A percentile compares a stretch with the other conserved stretches of the same genome.
Conservation (phyloP, 768 basidiomycete species). For the Suillus clintonianus region DNA sequence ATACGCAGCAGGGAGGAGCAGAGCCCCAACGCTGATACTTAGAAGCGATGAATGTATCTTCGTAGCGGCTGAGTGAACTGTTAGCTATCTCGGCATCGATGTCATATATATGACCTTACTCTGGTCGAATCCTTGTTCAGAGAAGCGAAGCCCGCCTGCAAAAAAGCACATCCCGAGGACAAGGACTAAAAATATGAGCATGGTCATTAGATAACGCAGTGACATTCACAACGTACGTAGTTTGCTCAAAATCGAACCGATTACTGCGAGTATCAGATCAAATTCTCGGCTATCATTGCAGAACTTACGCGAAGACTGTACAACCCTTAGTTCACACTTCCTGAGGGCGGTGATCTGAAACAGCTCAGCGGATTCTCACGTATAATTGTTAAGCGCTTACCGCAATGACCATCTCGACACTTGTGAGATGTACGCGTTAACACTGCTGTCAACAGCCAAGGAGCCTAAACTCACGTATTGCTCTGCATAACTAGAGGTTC, state of each 20-base stretch:
- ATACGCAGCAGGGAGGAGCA: slow-evolving; percentile 80
- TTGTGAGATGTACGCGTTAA: slow-evolving; percentile 18
- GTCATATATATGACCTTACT: slow-evolving; percentile 45
- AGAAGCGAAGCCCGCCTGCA: slow-evolving; percentile 75
- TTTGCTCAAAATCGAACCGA: slow-evolving; percentile 84
- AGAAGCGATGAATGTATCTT: slow-evolving; percentile 78
- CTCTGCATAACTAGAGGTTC: slow-evolving; percentile 42
- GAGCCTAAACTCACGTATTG: slow-evolving; percentile 47
- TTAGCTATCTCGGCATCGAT: slow-evolving; percentile 6
- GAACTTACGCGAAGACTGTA: slow-evolving; percentile 74
- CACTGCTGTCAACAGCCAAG: slow-evolving; percentile 1
- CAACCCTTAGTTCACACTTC: slow-evolving; percentile 79
- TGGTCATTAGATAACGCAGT: background rate
- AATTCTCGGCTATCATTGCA: no score
- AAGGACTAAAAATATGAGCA: slow-evolving; percentile 49
- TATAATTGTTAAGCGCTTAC: slow-evolving; percentile 41
- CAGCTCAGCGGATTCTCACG: background rate
- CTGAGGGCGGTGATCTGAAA: slow-evolving; percentile 72
- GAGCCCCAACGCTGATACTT: slow-evolving; percentile 76
- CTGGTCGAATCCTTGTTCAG: slow-evolving; percentile 76
- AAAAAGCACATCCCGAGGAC: slow-evolving; percentile 92
- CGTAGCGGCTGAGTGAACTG: slow-evolving; percentile 43
- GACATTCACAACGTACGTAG: slow-evolving; percentile 44
- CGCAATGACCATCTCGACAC: slow-evolving; percentile 69
- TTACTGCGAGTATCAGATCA: slow-evolving; percentile 45